phyloP scores from a whole-genome alignment of 2,329 filamentous ascomycete genomes.

The Cordyceps fumosorosea region DNA sequence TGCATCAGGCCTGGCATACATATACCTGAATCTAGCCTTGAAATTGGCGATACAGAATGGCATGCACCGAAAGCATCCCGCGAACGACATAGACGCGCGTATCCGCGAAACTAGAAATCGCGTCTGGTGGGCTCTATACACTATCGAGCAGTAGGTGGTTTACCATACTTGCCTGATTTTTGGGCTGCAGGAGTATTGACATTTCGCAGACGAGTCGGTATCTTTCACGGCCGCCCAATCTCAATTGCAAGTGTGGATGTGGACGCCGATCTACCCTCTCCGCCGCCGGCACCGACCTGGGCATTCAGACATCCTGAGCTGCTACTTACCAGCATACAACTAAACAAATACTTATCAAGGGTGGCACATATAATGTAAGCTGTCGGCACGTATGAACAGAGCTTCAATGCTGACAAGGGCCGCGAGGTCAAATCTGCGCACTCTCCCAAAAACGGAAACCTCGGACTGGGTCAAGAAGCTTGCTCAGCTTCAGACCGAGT shows the following conservation, averaged over 20 bases:
- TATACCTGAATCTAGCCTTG: conserved; percentile 48
- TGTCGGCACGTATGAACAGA: not conserved
- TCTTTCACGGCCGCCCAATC: conserved; percentile 49
- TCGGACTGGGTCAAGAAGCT: conserved; percentile 27
- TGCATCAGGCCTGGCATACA: conserved; percentile 49
- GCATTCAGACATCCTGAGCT: conserved; percentile 38
- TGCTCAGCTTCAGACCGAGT: conserved; percentile 30
- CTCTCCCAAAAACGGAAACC: conserved; percentile 25
- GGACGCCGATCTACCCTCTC: conserved; percentile 45
- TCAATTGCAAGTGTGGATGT: conserved; percentile 47
- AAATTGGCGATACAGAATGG: conserved; percentile 55
- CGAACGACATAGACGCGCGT: conserved; percentile 38
- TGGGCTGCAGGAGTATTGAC: not conserved
- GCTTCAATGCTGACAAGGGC: conserved; percentile 9
- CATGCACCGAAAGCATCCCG: conserved; percentile 48
- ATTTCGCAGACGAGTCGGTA: conserved; percentile 41
- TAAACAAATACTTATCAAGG: conserved; percentile 29
- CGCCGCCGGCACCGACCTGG: conserved; percentile 34
- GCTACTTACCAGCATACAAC: conserved; percentile 36
- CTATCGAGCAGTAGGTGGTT: conserved; percentile 43
- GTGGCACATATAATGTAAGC: conserved; percentile 34
- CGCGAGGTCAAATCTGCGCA: conserved; percentile 28
- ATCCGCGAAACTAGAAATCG: conserved; percentile 47
- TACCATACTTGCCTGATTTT: not conserved
- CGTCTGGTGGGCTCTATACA: conserved; percentile 52